Evolutionary conservation across 177 flowering plant genomes (phyloP).

Genomic region (Vitis hybrid): DNA sequence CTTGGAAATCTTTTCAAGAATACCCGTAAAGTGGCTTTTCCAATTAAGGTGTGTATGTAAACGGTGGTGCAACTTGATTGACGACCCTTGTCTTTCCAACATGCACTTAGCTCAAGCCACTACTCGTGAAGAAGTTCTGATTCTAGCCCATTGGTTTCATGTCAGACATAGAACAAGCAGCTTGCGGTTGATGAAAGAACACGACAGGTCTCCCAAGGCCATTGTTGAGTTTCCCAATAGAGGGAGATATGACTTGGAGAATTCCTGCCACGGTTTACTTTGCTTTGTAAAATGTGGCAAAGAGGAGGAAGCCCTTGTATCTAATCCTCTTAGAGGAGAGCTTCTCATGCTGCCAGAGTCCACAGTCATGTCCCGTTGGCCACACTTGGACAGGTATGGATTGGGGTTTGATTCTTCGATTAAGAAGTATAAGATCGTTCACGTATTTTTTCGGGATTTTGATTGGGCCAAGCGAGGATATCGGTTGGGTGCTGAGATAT

Average conservation of each 20-base stretch:
- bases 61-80: neutral
- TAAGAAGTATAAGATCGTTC: constrained; percentile 3
- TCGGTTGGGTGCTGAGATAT: too few relatives aligned
- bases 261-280: constrained; percentile 9
- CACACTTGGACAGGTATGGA: neutral
- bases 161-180: neutral
- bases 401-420: constrained; percentile 10
- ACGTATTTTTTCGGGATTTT: neutral
- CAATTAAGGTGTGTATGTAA: constrained; percentile 8
- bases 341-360: neutral
- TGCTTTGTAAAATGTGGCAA: neutral
- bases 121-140: neutral
- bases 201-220: too few relatives aligned
- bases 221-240: neutral
- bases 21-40: constrained; percentile 9
- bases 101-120: neutral
- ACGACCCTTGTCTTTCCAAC: neutral
- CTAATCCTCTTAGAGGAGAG: constrained; percentile 4
- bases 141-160: neutral
- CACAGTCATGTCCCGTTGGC: neutral
- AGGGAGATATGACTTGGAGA: neutral
- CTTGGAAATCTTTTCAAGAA: constrained; percentile 1
- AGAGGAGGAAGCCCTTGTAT: neutral
- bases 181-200: neutral
- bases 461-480: too few relatives aligned